Evolutionary conservation across 768 basidiomycete genomes (phyloP), one percentile per base, ranked within the genome.

Genomic region (Brasilioporus rufonigricans): DNA sequence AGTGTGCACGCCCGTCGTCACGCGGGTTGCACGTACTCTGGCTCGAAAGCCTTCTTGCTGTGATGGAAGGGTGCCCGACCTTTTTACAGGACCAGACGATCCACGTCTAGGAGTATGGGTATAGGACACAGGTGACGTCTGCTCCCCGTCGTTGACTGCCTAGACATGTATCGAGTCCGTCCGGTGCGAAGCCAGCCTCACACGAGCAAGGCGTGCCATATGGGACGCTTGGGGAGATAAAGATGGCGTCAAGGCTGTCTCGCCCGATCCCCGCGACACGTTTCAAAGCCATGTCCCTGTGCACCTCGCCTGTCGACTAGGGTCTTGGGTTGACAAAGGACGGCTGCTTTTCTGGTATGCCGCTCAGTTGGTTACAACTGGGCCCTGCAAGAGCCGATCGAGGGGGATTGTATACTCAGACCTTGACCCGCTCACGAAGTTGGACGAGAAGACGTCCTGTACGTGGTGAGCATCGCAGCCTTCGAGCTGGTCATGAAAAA

Each of bases 391-490:
- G 81, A 74, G 79, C 73, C 83, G 62, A 78, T 82, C 80, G 53
- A 77, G 77, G 79, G 78, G 80, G 82, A 81, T 73, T 81, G 55
- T 65, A 82, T 80, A 71, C 85, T 87, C 86, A 85, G 85, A 87
- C 86, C 85, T 88, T 88, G 77, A 80, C 86, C 87, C 84, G 85
- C 84, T 87, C 83, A 83, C 77, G 71, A 85, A 59, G 52, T 56
- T 57, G 64, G 66, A 72, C 53, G 57, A 19, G 14, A 33, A 53
- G 55, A 12, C 61, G 54, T 75, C 77, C 76, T 76, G 80, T 82
- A 61, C 65, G 84, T 73, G 59, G 73, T 82, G 83, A 86, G 84
- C 83, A 72, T 84, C 78, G 84, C 81, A 77, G 84, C 82, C 77
- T 89, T 86, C 64, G 74, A 69, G 63, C 78, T 79, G 76, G 68